These are phyloP conservation scores for Xylaria cubensis DNA, from an alignment of 495 filamentous ascomycete species.

Conservation along the genomic window DNA sequence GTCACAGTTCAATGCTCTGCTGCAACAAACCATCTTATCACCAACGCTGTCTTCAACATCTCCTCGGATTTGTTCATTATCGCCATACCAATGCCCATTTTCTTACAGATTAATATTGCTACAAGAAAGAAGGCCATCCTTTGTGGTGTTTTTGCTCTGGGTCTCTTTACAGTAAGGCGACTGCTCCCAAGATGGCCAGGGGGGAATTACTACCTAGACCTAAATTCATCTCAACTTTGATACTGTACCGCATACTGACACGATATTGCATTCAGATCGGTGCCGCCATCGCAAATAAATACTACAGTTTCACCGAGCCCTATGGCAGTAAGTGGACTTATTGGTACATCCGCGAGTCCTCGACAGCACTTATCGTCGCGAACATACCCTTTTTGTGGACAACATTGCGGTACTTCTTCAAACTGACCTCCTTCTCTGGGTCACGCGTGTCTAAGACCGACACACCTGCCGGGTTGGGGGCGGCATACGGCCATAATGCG, in stretches of 20 bases:
- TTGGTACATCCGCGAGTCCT: constrained; percentile 72
- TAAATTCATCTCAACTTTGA: not conserved
- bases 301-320: constrained; percentile 66
- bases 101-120: constrained; percentile 61
- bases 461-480: not conserved
- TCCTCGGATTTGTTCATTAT: constrained; percentile 69
- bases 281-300: constrained; percentile 68
- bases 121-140: constrained; percentile 59
- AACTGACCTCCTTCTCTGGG: constrained; percentile 51
- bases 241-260: not conserved
- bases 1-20: constrained; percentile 36
- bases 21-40: constrained; percentile 65
- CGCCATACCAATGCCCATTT: constrained; percentile 63
- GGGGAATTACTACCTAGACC: not conserved
- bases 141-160: constrained; percentile 56
- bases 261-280: constrained; percentile 49
- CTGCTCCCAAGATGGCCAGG: not conserved
- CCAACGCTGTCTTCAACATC: constrained; percentile 70
- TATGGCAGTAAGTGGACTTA: constrained; percentile 65
- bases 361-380: constrained; percentile 67
- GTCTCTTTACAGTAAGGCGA: constrained; percentile 60
- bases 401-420: constrained; percentile 61
- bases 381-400: constrained; percentile 71
- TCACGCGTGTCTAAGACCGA: not conserved
- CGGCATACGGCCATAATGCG: constrained; percentile 20